phyloP scores from a whole-genome alignment of 2,329 filamentous ascomycete genomes.

The Fusarium pilosicola region DNA sequence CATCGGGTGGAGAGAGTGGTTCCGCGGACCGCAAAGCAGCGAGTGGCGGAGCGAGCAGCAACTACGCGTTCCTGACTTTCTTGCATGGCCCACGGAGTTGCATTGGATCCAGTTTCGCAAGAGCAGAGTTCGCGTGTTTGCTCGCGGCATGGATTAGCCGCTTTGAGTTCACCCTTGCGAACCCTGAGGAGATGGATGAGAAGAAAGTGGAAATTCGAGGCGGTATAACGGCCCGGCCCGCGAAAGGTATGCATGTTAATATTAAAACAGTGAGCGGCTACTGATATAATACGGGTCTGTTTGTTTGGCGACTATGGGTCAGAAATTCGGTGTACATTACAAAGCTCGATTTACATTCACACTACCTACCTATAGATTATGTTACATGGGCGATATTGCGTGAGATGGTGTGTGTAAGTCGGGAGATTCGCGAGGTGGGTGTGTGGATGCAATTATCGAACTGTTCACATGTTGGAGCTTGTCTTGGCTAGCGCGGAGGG shows the following conservation, averaged over 20 bases:
- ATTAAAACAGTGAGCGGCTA: conserved; percentile 75
- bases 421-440: not conserved
- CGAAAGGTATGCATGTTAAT: conserved; percentile 75
- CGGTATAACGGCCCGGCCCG: conserved; percentile 77
- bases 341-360: not conserved
- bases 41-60: conserved; percentile 77
- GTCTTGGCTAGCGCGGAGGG: not conserved
- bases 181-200: conserved; percentile 72
- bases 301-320: not conserved
- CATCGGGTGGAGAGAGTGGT: conserved; percentile 49
- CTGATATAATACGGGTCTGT: conserved; percentile 28
- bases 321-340: not conserved
- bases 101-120: conserved; percentile 84
- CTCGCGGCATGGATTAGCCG: conserved; percentile 80
- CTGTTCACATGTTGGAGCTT: not conserved
- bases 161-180: conserved; percentile 70
- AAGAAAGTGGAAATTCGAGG: conserved; percentile 73
- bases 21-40: conserved; percentile 57
- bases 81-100: conserved; percentile 87
- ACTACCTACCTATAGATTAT: not conserved
- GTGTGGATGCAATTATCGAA: not conserved
- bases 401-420: not conserved
- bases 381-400: not conserved
- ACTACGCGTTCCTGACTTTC: conserved; percentile 84
- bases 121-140: conserved; percentile 85